These are phyloP conservation scores for Xylaria sp. DNA, from an alignment of 2,329 filamentous ascomycete species.

Conservation along the genomic window DNA sequence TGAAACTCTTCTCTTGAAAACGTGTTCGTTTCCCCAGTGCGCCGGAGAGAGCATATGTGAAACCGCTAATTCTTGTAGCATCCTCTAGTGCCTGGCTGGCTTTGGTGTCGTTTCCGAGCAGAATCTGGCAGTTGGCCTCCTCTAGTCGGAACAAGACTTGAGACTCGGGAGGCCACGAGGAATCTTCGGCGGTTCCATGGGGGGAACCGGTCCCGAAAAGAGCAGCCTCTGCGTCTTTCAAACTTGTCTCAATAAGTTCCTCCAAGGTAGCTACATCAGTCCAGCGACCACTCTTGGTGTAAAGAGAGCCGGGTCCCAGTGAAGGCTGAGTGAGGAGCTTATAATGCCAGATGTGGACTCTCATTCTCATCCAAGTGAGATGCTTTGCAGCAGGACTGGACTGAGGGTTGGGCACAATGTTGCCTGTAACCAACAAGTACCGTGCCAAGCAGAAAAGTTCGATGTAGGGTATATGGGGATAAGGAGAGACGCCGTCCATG, in stretches of 20 bases:
- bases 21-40: conserved; percentile 86
- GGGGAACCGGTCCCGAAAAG: conserved; percentile 24
- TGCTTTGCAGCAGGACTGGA: conserved; percentile 51
- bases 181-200: conserved; percentile 45
- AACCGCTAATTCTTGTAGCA: conserved; percentile 74
- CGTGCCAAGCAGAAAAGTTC: conserved; percentile 84
- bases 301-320: conserved; percentile 64
- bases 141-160: conserved; percentile 81
- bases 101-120: conserved; percentile 82
- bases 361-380: conserved; percentile 71
- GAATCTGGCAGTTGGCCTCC: conserved; percentile 82
- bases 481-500: conserved; percentile 87
- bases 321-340: conserved; percentile 69
- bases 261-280: conserved; percentile 69
- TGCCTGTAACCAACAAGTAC: conserved; percentile 58
- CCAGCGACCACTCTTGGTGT: conserved; percentile 68
- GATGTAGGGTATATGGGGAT: conserved; percentile 83
- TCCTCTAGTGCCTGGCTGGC: conserved; percentile 76
- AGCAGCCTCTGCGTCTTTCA: conserved; percentile 55
- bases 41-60: conserved; percentile 86
- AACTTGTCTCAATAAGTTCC: conserved; percentile 57
- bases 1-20: conserved; percentile 82
- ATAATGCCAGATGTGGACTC: conserved; percentile 77
- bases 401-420: conserved; percentile 38
- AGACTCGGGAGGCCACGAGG: conserved; percentile 58